Evolutionary conservation across 345 rosid species (phyloP), one percentile per base, ranked within the genome.

Genomic region (Kandelia obovata): DNA sequence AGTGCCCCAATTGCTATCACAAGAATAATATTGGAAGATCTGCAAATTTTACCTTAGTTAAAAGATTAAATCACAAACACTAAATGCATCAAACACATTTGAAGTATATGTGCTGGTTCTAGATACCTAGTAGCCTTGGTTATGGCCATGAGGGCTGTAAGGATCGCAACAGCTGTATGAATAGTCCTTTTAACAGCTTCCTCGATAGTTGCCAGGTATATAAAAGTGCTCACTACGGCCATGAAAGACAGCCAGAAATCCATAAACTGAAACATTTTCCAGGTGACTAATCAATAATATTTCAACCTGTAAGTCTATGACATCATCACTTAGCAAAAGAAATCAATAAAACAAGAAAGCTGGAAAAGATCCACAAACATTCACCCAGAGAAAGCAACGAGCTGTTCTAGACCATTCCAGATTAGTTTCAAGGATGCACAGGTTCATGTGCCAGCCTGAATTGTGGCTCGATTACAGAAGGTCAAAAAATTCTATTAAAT

Each of bases 221-320:
- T 80, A 53, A 95, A 92, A 10, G 96, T 95, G 83, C 93, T 89
- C 70, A 89, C 87, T 23, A 95, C 93, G 49, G 96, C 99, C 96
- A 95, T 88, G 87, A 95, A 95, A 56, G 99, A 95, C 68, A 95
- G 97, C 99, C 99, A 95, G 71, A 95, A 95, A 81, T 92, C 99
- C 97, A 95, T 85, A 81, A 95, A 95, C 97, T 95, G 96, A 80
- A 81, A 76, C 76, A 75, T 61, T 30, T 77, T 7, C 70, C 64
- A 58, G 34, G 58, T 23, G 71, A 64, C 37, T 31, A 57, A 16
- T 47, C 51, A 77, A 51, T 75, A 75, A 51, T 32, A 73, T 72
- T 51, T 72, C 55, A 74, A 65, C 21, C 6, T 74, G 53, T 26
- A 57, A 62, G 34, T 7, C 27, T 55, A 57, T 67, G 28, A 61